Percentiles rank a stretch among this genome's conserved stretches.
phyloP scores from a whole-genome alignment of 331 rosid genomes.

The Malus hybrid region DNA sequence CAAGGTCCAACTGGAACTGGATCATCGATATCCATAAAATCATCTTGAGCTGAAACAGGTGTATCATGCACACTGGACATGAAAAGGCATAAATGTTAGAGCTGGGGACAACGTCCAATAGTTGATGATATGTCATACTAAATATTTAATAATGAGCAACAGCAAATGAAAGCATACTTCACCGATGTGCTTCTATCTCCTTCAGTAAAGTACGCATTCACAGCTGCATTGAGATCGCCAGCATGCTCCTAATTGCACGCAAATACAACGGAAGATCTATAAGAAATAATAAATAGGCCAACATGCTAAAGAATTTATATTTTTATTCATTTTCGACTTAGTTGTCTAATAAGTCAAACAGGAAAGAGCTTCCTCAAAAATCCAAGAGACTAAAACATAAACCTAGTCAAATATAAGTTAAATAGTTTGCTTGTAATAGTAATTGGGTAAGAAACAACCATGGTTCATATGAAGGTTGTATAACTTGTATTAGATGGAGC shows the following conservation, averaged over 20 bases:
- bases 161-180: conserved; percentile 32
- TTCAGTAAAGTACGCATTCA: conserved; percentile 76
- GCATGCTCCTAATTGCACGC: conserved; percentile 49
- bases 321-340: neutral
- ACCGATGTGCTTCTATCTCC: conserved; percentile 52
- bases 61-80: conserved; percentile 36
- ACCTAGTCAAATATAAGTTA: neutral
- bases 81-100: conserved; percentile 18
- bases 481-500: neutral
- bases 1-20: conserved; percentile 29
- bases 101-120: neutral
- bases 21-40: conserved; percentile 82
- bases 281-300: neutral
- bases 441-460: neutral
- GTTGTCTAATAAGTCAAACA: neutral
- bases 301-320: neutral
- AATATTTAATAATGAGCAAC: neutral
- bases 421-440: neutral
- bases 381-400: neutral
- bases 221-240: conserved; percentile 83
- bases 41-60: conserved; percentile 47
- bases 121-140: neutral
- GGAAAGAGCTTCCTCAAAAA: neutral
- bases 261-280: conserved; percentile 14
- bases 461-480: neutral